These are phyloP conservation scores for Talaromyces sp. DNA, from an alignment of 2,329 filamentous ascomycete species.

Conservation along the genomic window DNA sequence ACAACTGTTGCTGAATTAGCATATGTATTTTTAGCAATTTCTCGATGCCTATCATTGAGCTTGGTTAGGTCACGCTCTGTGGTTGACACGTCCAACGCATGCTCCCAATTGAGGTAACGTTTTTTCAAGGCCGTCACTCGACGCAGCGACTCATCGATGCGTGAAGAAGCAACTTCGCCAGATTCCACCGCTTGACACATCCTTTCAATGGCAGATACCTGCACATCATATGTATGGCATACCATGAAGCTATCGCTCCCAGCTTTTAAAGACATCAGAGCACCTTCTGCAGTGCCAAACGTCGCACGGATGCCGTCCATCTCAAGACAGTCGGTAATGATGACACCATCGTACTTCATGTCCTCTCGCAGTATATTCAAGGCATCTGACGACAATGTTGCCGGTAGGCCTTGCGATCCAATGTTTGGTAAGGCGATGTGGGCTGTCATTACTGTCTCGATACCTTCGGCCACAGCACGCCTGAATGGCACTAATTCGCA, in stretches of 20 bases:
- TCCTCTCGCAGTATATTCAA: slow-evolving; percentile 37
- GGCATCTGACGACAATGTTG: slow-evolving; percentile 33
- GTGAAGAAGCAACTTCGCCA: slow-evolving; percentile 25
- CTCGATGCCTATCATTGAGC: slow-evolving; percentile 21
- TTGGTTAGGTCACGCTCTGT: slow-evolving; percentile 14
- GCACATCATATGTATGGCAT: slow-evolving; percentile 40
- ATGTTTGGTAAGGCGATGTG: slow-evolving; percentile 39
- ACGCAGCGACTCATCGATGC: slow-evolving; percentile 30
- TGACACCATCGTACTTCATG: slow-evolving; percentile 40
- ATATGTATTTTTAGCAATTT: slow-evolving; percentile 31
- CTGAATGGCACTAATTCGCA: slow-evolving; percentile 42
- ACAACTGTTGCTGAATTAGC: slow-evolving; percentile 38
- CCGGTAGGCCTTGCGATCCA: slow-evolving; percentile 27
- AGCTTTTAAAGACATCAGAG: slow-evolving; percentile 37
- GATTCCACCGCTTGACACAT: slow-evolving; percentile 33
- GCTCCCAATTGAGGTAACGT: slow-evolving; percentile 30
- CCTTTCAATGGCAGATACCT: slow-evolving; percentile 35
- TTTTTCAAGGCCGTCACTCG: slow-evolving; percentile 33
- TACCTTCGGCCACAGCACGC: slow-evolving; percentile 35
- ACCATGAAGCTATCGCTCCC: slow-evolving; percentile 43
- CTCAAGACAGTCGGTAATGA: slow-evolving; percentile 43
- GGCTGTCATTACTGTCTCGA: slow-evolving; percentile 43
- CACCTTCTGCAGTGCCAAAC: slow-evolving; percentile 37
- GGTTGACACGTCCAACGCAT: slow-evolving; percentile 16
- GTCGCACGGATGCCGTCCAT: slow-evolving; percentile 41